Evolutionary conservation across 306 rosid genomes (phyloP), one percentile per base, ranked within the genome.

Genomic region (Vigna mungo): DNA sequence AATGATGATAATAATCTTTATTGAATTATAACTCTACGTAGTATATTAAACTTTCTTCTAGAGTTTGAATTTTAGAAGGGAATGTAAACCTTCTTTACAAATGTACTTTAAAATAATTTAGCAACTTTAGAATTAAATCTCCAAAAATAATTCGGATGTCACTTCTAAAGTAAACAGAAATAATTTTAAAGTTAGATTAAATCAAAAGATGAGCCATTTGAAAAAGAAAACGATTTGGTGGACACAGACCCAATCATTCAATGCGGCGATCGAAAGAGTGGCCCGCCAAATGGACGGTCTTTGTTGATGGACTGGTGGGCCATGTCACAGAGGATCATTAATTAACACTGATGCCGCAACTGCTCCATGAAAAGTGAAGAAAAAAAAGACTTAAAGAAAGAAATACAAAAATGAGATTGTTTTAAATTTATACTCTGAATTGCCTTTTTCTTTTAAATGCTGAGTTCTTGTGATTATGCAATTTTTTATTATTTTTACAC

Each of bases 241-340:
- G 44, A 71, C 77, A 69, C 70, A 83, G 72, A 85, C 82, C 80
- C 88, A 86, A 88, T 88, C 88, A 83, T 83, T 85, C 86, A 83
- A 72, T 44, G 68, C 54, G 51, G 32, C 84, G 80, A 83, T 83
- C 62, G 69, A 78, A 78, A 56, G 75, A 54, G 36, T 0, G 78
- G 77, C 83, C 81, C 84, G 53, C 71, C 14, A 1, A 78, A 77
- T 78, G 25, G 76, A 88, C 84, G 85, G 82, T 56, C 14, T 14
- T 46, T 87, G 80, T 86, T 37, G 73, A 79, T 27, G 67, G 11
- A 73, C 12, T 10, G 55, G 75, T 67, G 80, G 84, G 73, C 74
- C 85, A 56, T 2, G 2, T 10, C 27, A 20, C 16, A 41, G 81
- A 53, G 71, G 78, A 55, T 68, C 72, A 83, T 75, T 44, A 54